phyloP scores from a whole-genome alignment of 805 yeast species.

The Brettanomyces bruxellensis region DNA sequence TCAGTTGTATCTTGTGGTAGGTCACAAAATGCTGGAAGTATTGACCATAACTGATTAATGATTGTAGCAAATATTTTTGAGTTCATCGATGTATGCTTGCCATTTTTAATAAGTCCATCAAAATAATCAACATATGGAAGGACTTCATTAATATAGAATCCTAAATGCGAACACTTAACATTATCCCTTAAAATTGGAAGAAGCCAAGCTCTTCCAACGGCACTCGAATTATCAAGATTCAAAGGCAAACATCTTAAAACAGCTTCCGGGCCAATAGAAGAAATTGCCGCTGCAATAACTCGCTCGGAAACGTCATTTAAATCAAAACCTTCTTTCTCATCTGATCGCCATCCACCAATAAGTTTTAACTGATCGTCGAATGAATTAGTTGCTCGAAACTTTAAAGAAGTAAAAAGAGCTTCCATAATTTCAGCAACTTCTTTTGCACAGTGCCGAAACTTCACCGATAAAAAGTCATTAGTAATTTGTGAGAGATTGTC shows the following conservation, averaged over 20 bases:
- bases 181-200: conserved; percentile 86
- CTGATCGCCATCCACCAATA: conserved; percentile 81
- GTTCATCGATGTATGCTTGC: conserved; percentile 52
- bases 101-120: conserved; percentile 33
- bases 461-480: conserved; percentile 52
- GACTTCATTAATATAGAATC: conserved; percentile 52
- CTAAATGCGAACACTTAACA: conserved; percentile 60
- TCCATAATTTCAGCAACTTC: conserved; percentile 65
- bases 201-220: conserved; percentile 92
- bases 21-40: conserved; percentile 83
- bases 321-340: conserved; percentile 60
- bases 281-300: conserved; percentile 70
- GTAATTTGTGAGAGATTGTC: conserved; percentile 43
- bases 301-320: conserved; percentile 68
- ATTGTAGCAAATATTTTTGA: conserved; percentile 75
- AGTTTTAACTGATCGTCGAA: conserved; percentile 55
- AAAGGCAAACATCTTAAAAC: conserved; percentile 72
- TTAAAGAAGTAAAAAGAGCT: conserved; percentile 52
- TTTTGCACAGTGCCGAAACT: conserved; percentile 66
- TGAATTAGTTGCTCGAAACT: conserved; percentile 62
- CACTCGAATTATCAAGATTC: conserved; percentile 52
- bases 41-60: conserved; percentile 85
- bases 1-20: conserved; percentile 64
- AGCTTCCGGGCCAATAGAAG: conserved; percentile 78
- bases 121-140: conserved; percentile 58